phyloP scores from a whole-genome alignment of 768 basidiomycete genomes.

The Pleurotus platypus region DNA sequence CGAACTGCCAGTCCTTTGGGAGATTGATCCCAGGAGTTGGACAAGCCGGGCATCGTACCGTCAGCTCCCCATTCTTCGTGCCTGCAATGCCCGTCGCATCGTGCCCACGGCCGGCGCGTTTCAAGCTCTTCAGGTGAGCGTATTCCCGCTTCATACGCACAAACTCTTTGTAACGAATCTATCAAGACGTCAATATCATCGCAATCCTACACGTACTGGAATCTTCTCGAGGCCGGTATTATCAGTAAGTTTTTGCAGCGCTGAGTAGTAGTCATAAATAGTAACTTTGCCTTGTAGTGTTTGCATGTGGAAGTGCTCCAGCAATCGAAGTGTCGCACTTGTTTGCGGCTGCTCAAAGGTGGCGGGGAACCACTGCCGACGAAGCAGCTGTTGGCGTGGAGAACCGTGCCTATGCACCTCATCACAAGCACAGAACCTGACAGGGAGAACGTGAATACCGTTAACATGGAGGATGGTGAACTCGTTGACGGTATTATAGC shows the following conservation, averaged over 20 bases:
- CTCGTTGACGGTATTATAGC: conserved; percentile 1
- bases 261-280: conserved; percentile 11
- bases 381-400: conserved; percentile 9
- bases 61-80: conserved; percentile 9
- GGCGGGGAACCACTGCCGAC: conserved; percentile 9
- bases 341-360: conserved; percentile 10
- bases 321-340: conserved; percentile 6
- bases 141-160: conserved; percentile 19
- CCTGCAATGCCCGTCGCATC: conserved; percentile 12
- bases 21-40: conserved; percentile 23
- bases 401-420: background rate
- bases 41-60: conserved; percentile 21
- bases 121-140: conserved; percentile 19
- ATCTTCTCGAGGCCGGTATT: conserved; percentile 1
- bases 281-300: conserved; percentile 12
- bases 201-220: background rate
- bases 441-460: conserved; percentile 25
- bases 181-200: background rate
- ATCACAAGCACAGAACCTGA: conserved; percentile 29
- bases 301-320: conserved; percentile 13
- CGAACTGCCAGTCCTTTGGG: conserved; percentile 10
- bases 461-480: conserved; percentile 27
- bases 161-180: conserved; percentile 26
- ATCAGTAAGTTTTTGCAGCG: conserved; percentile 6
- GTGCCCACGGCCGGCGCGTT: conserved; percentile 22